A percentile compares a stretch with the other conserved stretches of the same genome.
phyloP scores from a whole-genome alignment of 129 eudicot genomes.

The Apium graveolens region DNA sequence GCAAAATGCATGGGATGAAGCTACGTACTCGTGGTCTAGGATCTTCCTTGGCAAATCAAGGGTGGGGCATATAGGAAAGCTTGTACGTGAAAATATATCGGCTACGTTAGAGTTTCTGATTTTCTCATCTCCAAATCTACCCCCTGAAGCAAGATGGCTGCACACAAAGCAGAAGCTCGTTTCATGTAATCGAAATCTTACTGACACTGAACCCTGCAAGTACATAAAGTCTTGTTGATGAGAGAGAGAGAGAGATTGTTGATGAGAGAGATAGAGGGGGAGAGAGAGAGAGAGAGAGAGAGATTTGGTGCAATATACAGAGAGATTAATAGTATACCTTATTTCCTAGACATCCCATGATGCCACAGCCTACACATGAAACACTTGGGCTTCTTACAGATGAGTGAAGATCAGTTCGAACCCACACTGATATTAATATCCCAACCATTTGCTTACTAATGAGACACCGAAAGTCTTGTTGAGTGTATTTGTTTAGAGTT shows the following conservation, averaged over 20 bases:
- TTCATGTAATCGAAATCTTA: constrained; percentile 47
- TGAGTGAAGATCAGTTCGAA: constrained; percentile 40
- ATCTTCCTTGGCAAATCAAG: constrained; percentile 51
- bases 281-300: neutral
- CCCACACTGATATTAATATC: constrained; percentile 67
- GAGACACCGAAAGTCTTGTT: constrained; percentile 38
- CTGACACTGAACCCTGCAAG: constrained; percentile 59
- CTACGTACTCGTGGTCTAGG: constrained; percentile 68
- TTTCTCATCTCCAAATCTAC: constrained; percentile 53
- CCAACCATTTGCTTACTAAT: constrained; percentile 78
- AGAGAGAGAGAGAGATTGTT: neutral
- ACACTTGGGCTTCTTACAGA: constrained; percentile 41
- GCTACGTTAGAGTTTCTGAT: constrained; percentile 48
- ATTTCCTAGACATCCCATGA: constrained; percentile 82
- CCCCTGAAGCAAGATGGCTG: constrained; percentile 73
- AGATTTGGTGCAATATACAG: too few species aligned
- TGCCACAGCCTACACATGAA: constrained; percentile 77
- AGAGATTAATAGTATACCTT: constrained; percentile 35
- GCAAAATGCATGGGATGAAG: neutral
- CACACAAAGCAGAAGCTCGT: constrained; percentile 82
- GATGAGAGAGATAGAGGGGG: neutral
- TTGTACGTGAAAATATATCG: constrained; percentile 53
- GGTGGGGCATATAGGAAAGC: constrained; percentile 43
- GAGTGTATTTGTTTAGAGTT: constrained; percentile 32
- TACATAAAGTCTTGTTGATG: neutral